Evolutionary conservation across 208 protist genomes (phyloP).

Genomic region (Vickermania spadyakhi): DNA sequence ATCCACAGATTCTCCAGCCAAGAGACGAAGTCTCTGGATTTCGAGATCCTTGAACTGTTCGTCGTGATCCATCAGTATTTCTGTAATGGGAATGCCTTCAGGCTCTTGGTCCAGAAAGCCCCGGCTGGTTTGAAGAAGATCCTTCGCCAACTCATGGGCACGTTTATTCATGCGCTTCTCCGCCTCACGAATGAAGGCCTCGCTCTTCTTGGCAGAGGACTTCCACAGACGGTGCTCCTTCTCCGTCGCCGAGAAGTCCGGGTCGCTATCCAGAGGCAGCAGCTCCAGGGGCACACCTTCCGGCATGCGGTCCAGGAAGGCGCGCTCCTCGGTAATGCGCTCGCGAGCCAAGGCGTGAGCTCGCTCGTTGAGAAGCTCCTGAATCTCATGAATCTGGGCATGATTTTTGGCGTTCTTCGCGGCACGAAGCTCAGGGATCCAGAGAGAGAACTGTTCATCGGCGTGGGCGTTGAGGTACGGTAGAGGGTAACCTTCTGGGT

Average conservation of each 20-base stretch:
- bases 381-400: slow-evolving; percentile 22
- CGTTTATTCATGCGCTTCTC: slow-evolving; percentile 40
- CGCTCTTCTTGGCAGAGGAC: slow-evolving; percentile 19
- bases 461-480: slow-evolving; percentile 34
- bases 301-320: slow-evolving; percentile 49
- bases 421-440: slow-evolving; percentile 28
- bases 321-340: slow-evolving; percentile 33
- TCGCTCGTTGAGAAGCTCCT: slow-evolving; percentile 47
- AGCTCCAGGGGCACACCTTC: slow-evolving; percentile 47
- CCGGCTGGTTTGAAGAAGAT: slow-evolving; percentile 33
- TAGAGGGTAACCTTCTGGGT: slow-evolving; percentile 51
- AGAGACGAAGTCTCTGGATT: slow-evolving; percentile 21
- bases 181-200: slow-evolving; percentile 19
- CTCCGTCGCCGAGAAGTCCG: slow-evolving; percentile 40
- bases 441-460: slow-evolving; percentile 34
- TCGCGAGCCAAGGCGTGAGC: slow-evolving; percentile 41
- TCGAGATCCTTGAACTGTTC: slow-evolving; percentile 30
- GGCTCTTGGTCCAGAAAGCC: slow-evolving; percentile 61
- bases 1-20: slow-evolving; percentile 14
- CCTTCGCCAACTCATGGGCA: slow-evolving; percentile 41
- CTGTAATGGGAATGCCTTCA: slow-evolving; percentile 43
- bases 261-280: slow-evolving; percentile 46
- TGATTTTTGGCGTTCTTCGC: slow-evolving; percentile 23
- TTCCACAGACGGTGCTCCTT: slow-evolving; percentile 47
- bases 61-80: slow-evolving; percentile 53